Base-by-base conservation (phyloP, 805 yeast genomes). In the Saccharomycopsis olivae region DNA sequence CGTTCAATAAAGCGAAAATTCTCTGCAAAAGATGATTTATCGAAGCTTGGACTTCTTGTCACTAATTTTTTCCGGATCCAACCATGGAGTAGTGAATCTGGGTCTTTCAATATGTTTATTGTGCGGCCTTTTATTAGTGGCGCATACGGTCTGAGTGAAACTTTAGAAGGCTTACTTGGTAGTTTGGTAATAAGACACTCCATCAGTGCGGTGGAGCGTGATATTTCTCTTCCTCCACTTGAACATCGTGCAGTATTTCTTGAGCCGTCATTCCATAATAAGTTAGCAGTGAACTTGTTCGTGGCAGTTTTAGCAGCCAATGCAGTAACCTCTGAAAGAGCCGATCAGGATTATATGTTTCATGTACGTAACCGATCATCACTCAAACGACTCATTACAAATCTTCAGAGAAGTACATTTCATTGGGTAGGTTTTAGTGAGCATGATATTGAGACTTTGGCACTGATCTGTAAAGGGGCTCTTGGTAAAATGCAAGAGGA, bases 361-460 rank as follows among this genome's bases (percentile, higher is more conserved):
- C 78, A 78, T 60, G 69, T 75, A 0, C 55, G 68, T 1, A 78
- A 77, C 49, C 60, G 73, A 31, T 54, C 54, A 15, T 77, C 75
- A 46, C 54, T 79, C 29, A 59, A 78, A 44, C 55, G 78, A 36
- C 61, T 79, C 47, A 68, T 79, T 10, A 66, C 71, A 3, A 79
- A 79, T 51, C 52, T 79, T 21, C 83, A 74, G 53, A 63, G 78
- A 43, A 75, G 81, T 1, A 75, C 87, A 0, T 78, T 79, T 53
- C 75, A 75, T 50, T 79, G 88, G 88, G 75, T 84, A 1, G 87
- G 86, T 0, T 79, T 79, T 51, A 64, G 78, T 10, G 64, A 66
- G 19, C 64, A 62, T 31, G 86, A 79, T 55, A 61, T 79, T 21
- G 71, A 71, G 36, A 61, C 68, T 17, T 60, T 79, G 54, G 52